phyloP scores from a whole-genome alignment of 176 grass and related monocot genomes.

The Dendrocalamus sinicus region DNA sequence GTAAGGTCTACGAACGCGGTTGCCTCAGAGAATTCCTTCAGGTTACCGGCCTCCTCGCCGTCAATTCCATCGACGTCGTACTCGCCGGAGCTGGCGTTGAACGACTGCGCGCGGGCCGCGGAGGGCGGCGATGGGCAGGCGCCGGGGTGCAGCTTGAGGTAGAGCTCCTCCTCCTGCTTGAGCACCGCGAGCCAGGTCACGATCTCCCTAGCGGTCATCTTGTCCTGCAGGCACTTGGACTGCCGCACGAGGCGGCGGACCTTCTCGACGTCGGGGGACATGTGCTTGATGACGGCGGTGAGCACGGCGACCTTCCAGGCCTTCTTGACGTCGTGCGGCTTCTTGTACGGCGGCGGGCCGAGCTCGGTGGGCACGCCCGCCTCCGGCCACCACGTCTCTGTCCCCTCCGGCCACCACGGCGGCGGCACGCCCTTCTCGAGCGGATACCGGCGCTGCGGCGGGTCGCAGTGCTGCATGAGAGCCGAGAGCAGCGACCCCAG shows the following conservation, averaged over 20 bases:
- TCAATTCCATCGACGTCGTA: conserved; percentile 65
- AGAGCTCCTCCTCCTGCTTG: conserved; percentile 78
- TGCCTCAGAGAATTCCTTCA: not conserved
- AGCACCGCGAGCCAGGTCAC: conserved; percentile 77
- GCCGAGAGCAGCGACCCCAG: conserved; percentile 85
- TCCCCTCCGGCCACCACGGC: conserved; percentile 81
- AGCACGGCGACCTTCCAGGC: conserved; percentile 93
- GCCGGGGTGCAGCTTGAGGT: conserved; percentile 59
- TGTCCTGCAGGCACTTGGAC: conserved; percentile 91
- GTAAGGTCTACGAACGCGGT: conserved; percentile 33
- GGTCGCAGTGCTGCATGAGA: conserved; percentile 93
- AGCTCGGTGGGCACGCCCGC: conserved; percentile 55
- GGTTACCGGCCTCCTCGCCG: conserved; percentile 39
- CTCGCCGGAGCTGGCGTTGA: conserved; percentile 56
- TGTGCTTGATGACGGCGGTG: conserved; percentile 89
- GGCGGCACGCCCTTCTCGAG: conserved; percentile 76
- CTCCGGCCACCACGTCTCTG: conserved; percentile 72
- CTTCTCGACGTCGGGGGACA: conserved; percentile 86
- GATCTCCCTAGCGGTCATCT: conserved; percentile 94
- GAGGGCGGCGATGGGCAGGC: conserved; percentile 28
- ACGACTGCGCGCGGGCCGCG: conserved; percentile 41
- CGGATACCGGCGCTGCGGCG: conserved; percentile 81
- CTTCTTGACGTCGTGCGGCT: conserved; percentile 96
- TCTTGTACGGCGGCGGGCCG: conserved; percentile 85
- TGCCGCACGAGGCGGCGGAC: conserved; percentile 81